These are phyloP conservation scores for Neofusicoccum kwambonambiense DNA, from an alignment of 2,329 filamentous ascomycete genomes.

Conservation along the genomic window DNA sequence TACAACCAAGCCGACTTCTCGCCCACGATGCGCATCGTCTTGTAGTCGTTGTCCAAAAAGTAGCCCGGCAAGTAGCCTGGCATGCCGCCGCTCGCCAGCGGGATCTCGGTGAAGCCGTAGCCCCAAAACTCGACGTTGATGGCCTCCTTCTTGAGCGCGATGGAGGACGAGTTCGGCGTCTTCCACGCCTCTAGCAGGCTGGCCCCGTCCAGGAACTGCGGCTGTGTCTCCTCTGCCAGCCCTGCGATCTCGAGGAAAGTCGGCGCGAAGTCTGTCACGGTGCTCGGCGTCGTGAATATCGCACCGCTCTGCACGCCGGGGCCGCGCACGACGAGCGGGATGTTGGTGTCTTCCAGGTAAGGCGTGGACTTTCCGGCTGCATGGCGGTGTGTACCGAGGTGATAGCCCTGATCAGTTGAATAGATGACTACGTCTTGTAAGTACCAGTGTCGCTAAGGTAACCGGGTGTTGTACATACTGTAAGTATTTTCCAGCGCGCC, in stretches of 20 bases:
- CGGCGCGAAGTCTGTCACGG: conserved; percentile 30
- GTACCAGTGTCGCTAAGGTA: no score
- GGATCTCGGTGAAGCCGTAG: not conserved
- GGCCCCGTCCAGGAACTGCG: conserved; percentile 30
- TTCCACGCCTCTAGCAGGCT: conserved; percentile 33
- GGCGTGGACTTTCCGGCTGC: conserved; percentile 27
- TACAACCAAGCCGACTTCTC: conserved; percentile 27
- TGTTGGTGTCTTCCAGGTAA: conserved; percentile 33
- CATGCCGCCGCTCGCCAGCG: not conserved
- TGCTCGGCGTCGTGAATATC: conserved; percentile 24
- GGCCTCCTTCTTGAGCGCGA: conserved; percentile 13
- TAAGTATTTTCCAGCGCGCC: conserved; percentile 29
- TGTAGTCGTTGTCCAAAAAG: not conserved
- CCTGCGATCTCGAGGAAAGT: conserved; percentile 32
- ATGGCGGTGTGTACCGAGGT: conserved; percentile 28
- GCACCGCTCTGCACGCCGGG: conserved; percentile 25
- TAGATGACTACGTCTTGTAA: conserved; percentile 21
- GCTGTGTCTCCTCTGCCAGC: conserved; percentile 20
- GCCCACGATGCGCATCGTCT: conserved; percentile 27
- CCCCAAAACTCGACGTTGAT: conserved; percentile 21
- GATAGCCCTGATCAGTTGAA: conserved; percentile 32
- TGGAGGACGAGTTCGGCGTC: conserved; percentile 18
- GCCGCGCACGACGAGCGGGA: conserved; percentile 32
- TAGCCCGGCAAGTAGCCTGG: conserved; percentile 21
- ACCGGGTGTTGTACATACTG: not conserved